Evolutionary conservation across 2,329 filamentous ascomycete genomes (phyloP), one percentile per base, ranked within the genome.

Genomic region (Trematosphaeria pertusa): DNA sequence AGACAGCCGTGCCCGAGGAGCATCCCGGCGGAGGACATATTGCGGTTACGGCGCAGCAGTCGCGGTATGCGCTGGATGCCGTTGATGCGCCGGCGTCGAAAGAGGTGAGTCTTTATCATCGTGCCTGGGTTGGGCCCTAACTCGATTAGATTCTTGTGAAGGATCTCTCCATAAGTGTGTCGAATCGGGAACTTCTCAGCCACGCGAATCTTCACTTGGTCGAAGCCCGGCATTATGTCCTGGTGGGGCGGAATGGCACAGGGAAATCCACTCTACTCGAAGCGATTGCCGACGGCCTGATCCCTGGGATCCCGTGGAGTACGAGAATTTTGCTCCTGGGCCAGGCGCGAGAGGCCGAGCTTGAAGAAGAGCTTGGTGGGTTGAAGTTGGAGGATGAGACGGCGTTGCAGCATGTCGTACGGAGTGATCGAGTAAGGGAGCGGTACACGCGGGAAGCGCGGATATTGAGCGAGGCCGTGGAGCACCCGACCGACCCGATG

Each of bases 181-280:
- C 80, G 62, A 68, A 76, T 59, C 26, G 77, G 66, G 89, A 94
- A 66, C 81, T 95, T 5, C 76, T 95, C 3, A 77, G 77, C 8
- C 83, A 87, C 66, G 87, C 87, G 1, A 85, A 85, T 46, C 73
- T 95, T 26, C 82, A 85, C 18, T 73, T 95, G 3, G 89, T 93
- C 55, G 82, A 85, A 38, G 87, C 88, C 0, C 78, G 85, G 35
- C 81, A 88, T 50, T 95, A 95, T 76, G 89, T 89, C 0, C 76
- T 95, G 1, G 78, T 93, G 15, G 91, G 90, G 0, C 81, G 88
- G 5, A 95, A 95, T 71, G 90, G 90, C 0, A 87, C 86, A 2
- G 91, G 90, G 5, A 95, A 95, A 65, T 92, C 88, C 3, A 93
- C 88, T 0, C 73, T 93, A 5, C 75, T 94, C 12, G 83, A 83